A percentile compares a stretch with the other conserved stretches of the same genome.
Evolutionary conservation across 352 stramenopile species (phyloP).

Genomic region (Pythium sukuiense): DNA sequence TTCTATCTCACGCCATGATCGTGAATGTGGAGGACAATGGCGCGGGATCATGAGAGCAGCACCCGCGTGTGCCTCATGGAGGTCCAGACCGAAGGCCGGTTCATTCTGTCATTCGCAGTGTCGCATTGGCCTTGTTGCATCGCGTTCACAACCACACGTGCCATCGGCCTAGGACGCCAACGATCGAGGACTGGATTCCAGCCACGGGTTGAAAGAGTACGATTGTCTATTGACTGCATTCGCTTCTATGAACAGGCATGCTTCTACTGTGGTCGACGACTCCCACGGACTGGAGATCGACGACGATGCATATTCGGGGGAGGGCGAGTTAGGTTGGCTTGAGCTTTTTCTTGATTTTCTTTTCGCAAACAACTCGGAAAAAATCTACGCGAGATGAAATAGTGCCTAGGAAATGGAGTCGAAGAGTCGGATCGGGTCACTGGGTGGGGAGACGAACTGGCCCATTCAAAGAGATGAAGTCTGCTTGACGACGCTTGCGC

Average conservation of each 20-base stretch:
- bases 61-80: too few species aligned
- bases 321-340: not conserved
- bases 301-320: not conserved
- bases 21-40: not conserved
- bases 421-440: slow-evolving; percentile 22
- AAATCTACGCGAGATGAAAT: slow-evolving; percentile 27
- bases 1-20: not conserved
- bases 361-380: slow-evolving; percentile 17
- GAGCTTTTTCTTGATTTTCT: slow-evolving; percentile 16
- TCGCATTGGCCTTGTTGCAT: too few species aligned
- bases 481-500: not conserved
- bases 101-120: too few species aligned
- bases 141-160: too few species aligned
- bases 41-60: too few species aligned
- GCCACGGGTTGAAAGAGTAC: not conserved
- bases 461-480: slow-evolving; percentile 3
- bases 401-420: slow-evolving; percentile 13
- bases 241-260: not conserved
- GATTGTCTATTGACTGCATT: not conserved
- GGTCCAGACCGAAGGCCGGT: too few species aligned
- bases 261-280: not conserved
- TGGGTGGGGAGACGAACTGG: slow-evolving; percentile 18
- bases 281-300: not conserved
- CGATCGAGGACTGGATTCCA: not conserved
- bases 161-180: too few species aligned